phyloP scores from a whole-genome alignment of 345 rosid species.

The Garcia nutans region DNA sequence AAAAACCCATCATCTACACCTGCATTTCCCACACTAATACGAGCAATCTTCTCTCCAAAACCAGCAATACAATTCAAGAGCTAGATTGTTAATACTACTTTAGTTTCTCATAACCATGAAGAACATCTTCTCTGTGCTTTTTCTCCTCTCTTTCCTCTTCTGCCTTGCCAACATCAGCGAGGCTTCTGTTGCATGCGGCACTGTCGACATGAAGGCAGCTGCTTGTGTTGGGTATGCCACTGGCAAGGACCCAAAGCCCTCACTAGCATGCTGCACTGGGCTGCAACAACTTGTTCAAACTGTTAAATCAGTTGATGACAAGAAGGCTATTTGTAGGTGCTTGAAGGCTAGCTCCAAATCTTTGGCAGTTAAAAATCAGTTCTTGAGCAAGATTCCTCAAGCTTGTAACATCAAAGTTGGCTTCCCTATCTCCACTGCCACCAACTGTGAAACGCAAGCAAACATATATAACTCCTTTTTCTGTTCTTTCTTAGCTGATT shows the following conservation, averaged over 20 bases:
- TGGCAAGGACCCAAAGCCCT: constrained; percentile 24
- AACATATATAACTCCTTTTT: too few species aligned
- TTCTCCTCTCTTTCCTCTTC: constrained; percentile 24
- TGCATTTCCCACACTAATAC: not conserved
- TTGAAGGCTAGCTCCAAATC: constrained; percentile 27
- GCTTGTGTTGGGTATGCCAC: constrained; percentile 33
- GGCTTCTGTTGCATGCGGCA: constrained; percentile 25
- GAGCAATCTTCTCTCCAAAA: not conserved
- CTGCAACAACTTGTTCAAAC: constrained; percentile 29
- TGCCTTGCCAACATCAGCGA: constrained; percentile 2
- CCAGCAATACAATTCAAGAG: not conserved
- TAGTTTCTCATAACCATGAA: constrained; percentile 11
- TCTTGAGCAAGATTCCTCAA: constrained; percentile 37
- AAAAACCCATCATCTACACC: not conserved
- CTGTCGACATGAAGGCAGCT: constrained; percentile 26
- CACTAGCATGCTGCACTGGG: constrained; percentile 27
- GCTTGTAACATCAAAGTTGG: constrained; percentile 44
- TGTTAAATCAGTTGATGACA: constrained; percentile 30
- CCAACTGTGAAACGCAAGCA: constrained; percentile 37
- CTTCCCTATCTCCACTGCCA: constrained; percentile 35
- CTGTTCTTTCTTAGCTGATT: too few species aligned
- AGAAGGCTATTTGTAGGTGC: constrained; percentile 40
- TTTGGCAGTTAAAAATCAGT: constrained; percentile 33
- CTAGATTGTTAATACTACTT: too few species aligned
- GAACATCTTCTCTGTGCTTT: constrained; percentile 6